Base-by-base conservation (phyloP, 1,284 basidiomycete genomes). In the Ganoderma lingzhi region DNA sequence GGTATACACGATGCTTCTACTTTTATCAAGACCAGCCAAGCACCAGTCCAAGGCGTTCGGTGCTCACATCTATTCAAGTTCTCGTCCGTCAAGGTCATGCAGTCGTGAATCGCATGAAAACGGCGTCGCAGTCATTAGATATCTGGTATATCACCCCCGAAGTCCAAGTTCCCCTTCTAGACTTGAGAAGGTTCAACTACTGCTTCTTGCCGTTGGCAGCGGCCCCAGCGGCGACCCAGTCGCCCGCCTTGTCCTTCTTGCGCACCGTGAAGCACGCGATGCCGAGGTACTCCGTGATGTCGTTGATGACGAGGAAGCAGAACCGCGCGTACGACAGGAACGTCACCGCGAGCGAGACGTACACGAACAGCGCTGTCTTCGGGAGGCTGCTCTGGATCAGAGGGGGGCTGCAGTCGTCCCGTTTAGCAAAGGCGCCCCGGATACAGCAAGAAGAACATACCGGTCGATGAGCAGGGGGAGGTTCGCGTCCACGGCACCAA, bases 231-330 rank as follows among this genome's bases (percentile, higher is more conserved):
- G 85, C 80, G 55, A 85, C 82, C 94, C 94, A 96, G 32, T 87
- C 83, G 6, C 94, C 94, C 62, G 87, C 81, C 42, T 81, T 84
- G 75, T 94, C 93, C 85, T 90, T 93, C 83, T 93, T 95, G 70
- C 90, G 84, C 30, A 96, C 95, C 6, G 93, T 95, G 78, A 97
- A 95, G 82, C 96, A 97, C 0, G 94, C 96, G 71, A 96, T 93
- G 9, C 96, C 95, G 64, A 96, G 86, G 81, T 92, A 92, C 72
- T 96, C 88, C 66, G 94, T 96, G 79, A 97, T 94, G 74, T 96
- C 95, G 78, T 84, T 85, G 76, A 97, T 96, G 71, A 96, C 94
- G 28, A 92, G 84, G 45, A 88, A 86, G 75, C 90, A 93, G 80
- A 97, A 98, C 65, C 94, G 87, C 17, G 87, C 86, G 76, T 98